Conservation (phyloP, 495 filamentous ascomycete genomes). For the Neurospora tetraspora region DNA sequence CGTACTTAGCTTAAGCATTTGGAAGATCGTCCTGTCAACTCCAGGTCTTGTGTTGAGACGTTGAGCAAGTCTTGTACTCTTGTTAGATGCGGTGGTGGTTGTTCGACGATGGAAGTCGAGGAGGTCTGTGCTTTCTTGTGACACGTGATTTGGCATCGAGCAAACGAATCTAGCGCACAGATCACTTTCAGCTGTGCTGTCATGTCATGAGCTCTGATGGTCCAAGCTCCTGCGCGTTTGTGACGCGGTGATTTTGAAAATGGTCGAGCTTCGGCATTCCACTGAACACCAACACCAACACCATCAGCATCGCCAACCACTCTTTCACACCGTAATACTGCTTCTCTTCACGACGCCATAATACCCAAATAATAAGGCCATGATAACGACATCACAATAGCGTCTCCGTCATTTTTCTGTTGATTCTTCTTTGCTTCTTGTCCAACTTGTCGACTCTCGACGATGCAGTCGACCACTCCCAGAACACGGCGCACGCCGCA, state of each 20-base stretch:
- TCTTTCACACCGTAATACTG: background rate
- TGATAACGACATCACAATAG: background rate
- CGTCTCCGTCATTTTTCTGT: background rate
- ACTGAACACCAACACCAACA: background rate
- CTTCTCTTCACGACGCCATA: background rate
- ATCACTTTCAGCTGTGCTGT: background rate
- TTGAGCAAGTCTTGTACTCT: too few relatives aligned
- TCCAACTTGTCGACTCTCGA: background rate
- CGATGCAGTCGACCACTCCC: constrained; percentile 15
- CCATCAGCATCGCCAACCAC: background rate
- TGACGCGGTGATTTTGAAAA: constrained; percentile 6
- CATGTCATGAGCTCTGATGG: background rate
- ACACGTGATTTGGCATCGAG: background rate
- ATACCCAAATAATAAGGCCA: background rate
- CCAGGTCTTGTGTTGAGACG: background rate
- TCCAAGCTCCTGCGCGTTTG: constrained; percentile 14
- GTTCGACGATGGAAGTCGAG: constrained; percentile 2
- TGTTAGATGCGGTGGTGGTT: background rate
- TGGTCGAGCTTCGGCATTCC: background rate
- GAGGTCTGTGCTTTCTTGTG: background rate
- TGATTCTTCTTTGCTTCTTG: background rate
- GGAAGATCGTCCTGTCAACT: background rate
- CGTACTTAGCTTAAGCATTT: background rate
- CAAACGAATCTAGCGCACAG: background rate
- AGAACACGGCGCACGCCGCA: constrained; percentile 26